Conservation (phyloP, 257 asterid genomes). For the Nicotiana tabacum region DNA sequence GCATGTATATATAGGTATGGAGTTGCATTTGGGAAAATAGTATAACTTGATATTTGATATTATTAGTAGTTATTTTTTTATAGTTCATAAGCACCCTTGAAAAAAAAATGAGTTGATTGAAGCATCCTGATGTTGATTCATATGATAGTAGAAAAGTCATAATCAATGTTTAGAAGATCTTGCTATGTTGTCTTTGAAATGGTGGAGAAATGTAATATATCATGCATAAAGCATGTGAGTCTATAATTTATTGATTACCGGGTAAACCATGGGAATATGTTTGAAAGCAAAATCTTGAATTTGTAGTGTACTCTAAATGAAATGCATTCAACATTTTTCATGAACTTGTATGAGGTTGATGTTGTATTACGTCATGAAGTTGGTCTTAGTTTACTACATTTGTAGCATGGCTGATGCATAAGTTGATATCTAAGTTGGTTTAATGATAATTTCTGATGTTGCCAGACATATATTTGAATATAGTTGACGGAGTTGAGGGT, state of each 20-base stretch:
- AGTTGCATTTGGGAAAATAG: not conserved
- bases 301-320: too few relatives aligned
- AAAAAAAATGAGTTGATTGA: not conserved
- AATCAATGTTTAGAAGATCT: not conserved
- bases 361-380: not conserved
- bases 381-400: not conserved
- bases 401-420: not conserved
- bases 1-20: not conserved
- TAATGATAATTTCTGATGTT: too few relatives aligned
- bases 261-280: too few relatives aligned
- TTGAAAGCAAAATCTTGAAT: not conserved
- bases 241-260: not conserved
- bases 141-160: not conserved
- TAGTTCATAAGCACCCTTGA: not conserved
- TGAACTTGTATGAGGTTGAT: slow-evolving; percentile 2
- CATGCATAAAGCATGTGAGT: not conserved
- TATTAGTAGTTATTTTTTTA: not conserved
- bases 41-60: not conserved
- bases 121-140: not conserved
- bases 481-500: not conserved
- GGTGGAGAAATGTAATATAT: not conserved
- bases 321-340: not conserved
- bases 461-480: not conserved
- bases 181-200: not conserved
- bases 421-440: not conserved